Conservation (phyloP, 768 basidiomycete genomes). For the Rhodotorula sphaerocarpa region DNA sequence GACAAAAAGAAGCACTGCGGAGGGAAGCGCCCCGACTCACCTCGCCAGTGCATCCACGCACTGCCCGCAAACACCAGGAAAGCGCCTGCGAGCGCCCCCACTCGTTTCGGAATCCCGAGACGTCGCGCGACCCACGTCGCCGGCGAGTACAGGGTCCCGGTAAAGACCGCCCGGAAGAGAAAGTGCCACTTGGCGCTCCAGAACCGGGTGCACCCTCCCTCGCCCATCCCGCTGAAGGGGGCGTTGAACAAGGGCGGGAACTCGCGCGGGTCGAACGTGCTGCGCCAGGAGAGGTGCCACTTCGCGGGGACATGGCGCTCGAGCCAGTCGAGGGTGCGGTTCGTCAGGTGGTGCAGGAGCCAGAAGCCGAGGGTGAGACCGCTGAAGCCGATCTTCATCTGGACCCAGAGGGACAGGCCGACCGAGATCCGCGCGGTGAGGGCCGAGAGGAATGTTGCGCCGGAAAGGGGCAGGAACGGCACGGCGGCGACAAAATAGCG, state of each 20-base stretch:
- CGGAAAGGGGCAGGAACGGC: not conserved
- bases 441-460: not conserved
- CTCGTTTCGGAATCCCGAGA: slow-evolving; percentile 7
- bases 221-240: slow-evolving; percentile 24
- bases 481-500: not conserved
- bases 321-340: slow-evolving; percentile 7
- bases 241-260: slow-evolving; percentile 17
- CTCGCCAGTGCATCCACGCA: slow-evolving; percentile 31
- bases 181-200: slow-evolving; percentile 27
- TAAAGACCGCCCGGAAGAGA: slow-evolving; percentile 17
- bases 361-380: slow-evolving; percentile 7
- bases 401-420: slow-evolving; percentile 12
- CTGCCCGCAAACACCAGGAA: slow-evolving; percentile 11
- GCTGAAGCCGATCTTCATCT: slow-evolving; percentile 26
- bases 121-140: not conserved
- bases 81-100: slow-evolving; percentile 3
- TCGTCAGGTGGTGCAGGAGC: not conserved
- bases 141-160: slow-evolving; percentile 10
- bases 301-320: not conserved
- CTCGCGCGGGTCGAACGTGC: slow-evolving; percentile 19
- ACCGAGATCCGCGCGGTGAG: slow-evolving; percentile 8
- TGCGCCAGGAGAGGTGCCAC: slow-evolving; percentile 4
- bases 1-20: not conserved
- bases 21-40: not conserved
- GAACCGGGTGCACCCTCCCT: slow-evolving; percentile 15